These are phyloP conservation scores for Edaphochlamys debaryana DNA, from an alignment of 139 green algal species.

Conservation along the genomic window DNA sequence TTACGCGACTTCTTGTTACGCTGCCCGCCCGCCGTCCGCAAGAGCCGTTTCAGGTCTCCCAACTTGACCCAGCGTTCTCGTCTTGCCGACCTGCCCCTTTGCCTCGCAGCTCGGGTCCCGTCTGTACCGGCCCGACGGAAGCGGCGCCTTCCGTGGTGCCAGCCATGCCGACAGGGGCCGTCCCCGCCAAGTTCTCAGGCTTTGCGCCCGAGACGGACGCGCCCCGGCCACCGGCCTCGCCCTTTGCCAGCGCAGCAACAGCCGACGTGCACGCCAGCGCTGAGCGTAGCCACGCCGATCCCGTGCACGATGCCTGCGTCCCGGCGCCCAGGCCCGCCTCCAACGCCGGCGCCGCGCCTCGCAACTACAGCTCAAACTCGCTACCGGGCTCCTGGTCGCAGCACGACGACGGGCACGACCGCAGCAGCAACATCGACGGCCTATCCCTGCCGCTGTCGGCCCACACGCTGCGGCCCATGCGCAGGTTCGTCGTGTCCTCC, in stretches of 20 bases:
- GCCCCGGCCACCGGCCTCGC: not conserved
- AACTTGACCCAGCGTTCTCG: not conserved
- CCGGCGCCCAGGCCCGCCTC: no score
- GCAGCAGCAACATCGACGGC: not conserved
- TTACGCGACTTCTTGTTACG: no score
- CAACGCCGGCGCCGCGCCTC: no score
- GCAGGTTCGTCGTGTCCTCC: no score
- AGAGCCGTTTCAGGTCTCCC: no score
- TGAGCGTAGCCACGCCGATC: no score
- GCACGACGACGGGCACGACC: not conserved
- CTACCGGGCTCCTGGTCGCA: no score
- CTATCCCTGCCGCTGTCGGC: not conserved
- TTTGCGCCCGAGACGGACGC: not conserved
- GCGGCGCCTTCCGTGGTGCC: not conserved
- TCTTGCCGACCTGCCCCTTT: not conserved
- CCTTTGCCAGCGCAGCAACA: not conserved
- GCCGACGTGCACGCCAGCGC: not conserved
- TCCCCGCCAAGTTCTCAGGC: constrained; percentile 8
- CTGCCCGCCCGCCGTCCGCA: no score
- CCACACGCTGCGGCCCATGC: not conserved
- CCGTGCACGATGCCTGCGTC: no score
- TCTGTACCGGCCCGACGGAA: not conserved
- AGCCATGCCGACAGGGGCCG: not conserved
- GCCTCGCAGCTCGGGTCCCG: not conserved
- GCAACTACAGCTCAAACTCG: no score